Base-by-base conservation (phyloP, 352 stramenopile species). In the Phytophthora agathidicida region DNA sequence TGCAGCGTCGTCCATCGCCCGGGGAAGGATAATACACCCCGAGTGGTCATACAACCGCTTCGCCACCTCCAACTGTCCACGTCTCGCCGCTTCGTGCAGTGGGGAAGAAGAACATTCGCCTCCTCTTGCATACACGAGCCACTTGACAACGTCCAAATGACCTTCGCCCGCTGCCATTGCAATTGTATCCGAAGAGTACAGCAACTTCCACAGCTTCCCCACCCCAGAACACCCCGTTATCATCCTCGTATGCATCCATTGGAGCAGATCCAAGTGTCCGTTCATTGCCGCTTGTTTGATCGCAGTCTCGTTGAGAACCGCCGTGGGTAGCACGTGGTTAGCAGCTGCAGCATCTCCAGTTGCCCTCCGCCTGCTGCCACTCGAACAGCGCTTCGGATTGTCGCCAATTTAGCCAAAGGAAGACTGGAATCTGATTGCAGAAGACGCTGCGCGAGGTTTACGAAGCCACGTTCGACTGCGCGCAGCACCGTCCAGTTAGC, bases 371-470 rank as follows among this genome's bases (percentile, higher is more conserved):
- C 72, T 1, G 74, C 80, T 13, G 66, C 76, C 43, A 70, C 51
- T 35, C 67, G 60, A 58, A 81, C 68, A 1, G 46, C 41, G 8
- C 19, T 20, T 47, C 61, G 48, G 20, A 61, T 43, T 14, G 47
- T 19, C 5, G 55, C 36, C 17, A 58, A 37, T 33, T 30, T 41
- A 10, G 22, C 23, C 19, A 71, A 47, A 32, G 9, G 7, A 32
- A 47, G 36, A 33, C 70, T 62, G n/a, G 79, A 57, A 51, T 71
- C 63, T 14, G 48, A 33, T 32, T 48, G 61, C 16, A 62, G 19
- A 8, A 85, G 58, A n/a, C 61, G 50, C 23, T 52, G 45, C 10
- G 83, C 65, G 22, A 86, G 46, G 27, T 79, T 60, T 56, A 89
- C 55, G 26, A 71, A 72, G 16, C 70, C 72, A 7, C 54, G 32